Evolutionary conservation across 805 yeast genomes (phyloP).

Genomic region (Starmerella khaoyaiensis): DNA sequence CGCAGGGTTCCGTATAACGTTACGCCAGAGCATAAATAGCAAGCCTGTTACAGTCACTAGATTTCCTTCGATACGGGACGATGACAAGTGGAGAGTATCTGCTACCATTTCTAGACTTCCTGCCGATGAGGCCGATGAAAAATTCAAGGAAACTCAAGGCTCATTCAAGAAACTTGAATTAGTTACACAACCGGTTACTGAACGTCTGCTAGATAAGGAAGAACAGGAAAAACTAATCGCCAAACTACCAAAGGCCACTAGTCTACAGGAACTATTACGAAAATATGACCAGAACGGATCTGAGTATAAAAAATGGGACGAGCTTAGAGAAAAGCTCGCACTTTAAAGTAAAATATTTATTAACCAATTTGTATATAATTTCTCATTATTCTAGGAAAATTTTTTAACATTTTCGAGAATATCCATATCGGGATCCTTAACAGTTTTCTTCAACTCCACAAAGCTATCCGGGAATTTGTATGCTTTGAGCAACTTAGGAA

Average conservation of each 20-base stretch:
- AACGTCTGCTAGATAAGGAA: slow-evolving; percentile 17
- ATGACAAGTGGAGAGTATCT: slow-evolving; percentile 29
- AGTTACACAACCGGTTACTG: slow-evolving; percentile 23
- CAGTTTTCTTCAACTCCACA: slow-evolving; percentile 13
- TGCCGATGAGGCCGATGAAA: slow-evolving; percentile 2
- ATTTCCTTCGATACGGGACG: slow-evolving; percentile 22
- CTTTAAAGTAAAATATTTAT: slow-evolving; percentile 1
- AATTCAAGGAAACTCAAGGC: slow-evolving; percentile 23
- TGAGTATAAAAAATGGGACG: slow-evolving; percentile 20
- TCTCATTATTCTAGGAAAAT: background rate
- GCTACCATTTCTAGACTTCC: slow-evolving; percentile 21
- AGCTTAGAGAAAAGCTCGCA: slow-evolving; percentile 14
- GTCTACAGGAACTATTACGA: slow-evolving; percentile 25
- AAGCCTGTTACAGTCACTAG: slow-evolving; percentile 19
- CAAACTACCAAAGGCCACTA: slow-evolving; percentile 23
- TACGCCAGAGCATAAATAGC: slow-evolving; percentile 20
- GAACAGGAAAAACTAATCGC: slow-evolving; percentile 21
- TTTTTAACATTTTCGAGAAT: slow-evolving; percentile 1
- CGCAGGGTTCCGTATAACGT: slow-evolving; percentile 17
- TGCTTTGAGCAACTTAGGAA: slow-evolving; percentile 24
- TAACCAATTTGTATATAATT: background rate
- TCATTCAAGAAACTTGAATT: slow-evolving; percentile 22
- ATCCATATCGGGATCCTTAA: slow-evolving; percentile 8
- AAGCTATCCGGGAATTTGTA: slow-evolving; percentile 20
- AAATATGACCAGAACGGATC: slow-evolving; percentile 25